These are phyloP conservation scores for Phycomyces blakesleeanus DNA, from an alignment of 192 early-diverging fungal genomes.

Conservation along the genomic window DNA sequence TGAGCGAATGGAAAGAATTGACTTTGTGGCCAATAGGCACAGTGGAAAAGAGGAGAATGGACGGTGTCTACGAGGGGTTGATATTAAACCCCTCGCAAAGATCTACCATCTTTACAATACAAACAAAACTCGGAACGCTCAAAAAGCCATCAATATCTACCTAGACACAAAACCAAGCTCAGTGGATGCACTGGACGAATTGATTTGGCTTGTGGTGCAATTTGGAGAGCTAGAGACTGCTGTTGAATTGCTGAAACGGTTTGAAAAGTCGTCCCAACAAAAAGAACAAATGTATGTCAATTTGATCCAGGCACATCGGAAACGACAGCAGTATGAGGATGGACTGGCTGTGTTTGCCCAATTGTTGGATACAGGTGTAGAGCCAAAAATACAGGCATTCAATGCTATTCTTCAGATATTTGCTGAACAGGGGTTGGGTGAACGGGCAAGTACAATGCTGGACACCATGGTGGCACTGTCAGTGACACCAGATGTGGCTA, in stretches of 20 bases:
- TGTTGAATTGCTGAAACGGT: constrained; percentile 1
- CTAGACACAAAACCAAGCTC: background rate
- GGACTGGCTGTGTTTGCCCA: constrained; percentile 23
- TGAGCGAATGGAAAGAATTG: background rate
- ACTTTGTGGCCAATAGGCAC: background rate
- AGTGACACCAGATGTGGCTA: constrained; percentile 21
- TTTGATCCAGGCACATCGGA: constrained; percentile 24
- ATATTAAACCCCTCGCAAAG: background rate
- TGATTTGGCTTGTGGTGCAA: constrained; percentile 18
- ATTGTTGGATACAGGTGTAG: constrained; percentile 2
- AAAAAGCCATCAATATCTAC: background rate
- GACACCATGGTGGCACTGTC: constrained; percentile 23
- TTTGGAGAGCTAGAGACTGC: constrained; percentile 12
- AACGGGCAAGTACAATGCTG: constrained; percentile 16
- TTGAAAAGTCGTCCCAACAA: background rate
- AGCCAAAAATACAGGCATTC: constrained; percentile 15
- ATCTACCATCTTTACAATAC: background rate
- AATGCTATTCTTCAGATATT: constrained; percentile 28
- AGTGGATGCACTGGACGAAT: constrained; percentile 22
- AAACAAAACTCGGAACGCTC: background rate
- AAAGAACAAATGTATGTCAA: constrained; percentile 12
- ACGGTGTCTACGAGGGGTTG: background rate
- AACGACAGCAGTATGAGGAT: background rate
- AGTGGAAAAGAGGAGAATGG: background rate
- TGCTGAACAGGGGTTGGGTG: constrained; percentile 19